Conservation (phyloP, 1,284 basidiomycete genomes). For the Meira nashicola region DNA sequence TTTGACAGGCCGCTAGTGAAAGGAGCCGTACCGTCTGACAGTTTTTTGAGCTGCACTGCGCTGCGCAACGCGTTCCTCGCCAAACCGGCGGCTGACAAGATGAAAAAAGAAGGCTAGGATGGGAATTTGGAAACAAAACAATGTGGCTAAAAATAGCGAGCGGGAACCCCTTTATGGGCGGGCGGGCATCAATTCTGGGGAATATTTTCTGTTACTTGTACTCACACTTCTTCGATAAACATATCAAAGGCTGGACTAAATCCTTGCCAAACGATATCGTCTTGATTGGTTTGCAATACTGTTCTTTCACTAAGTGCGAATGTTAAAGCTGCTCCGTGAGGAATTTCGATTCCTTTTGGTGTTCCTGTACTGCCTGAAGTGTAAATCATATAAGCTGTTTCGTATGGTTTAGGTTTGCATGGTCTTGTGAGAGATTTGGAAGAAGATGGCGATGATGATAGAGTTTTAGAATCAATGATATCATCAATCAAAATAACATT, state of each 20-base stretch:
- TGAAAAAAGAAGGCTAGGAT: too few species aligned
- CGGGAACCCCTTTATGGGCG: too few species aligned
- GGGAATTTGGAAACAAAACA: too few species aligned
- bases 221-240: slow-evolving; percentile 14
- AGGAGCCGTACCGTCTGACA: too few species aligned
- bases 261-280: slow-evolving; percentile 15
- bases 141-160: neutral
- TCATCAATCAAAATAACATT: neutral
- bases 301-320: slow-evolving; percentile 11
- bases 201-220: too few species aligned
- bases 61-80: too few species aligned
- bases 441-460: neutral
- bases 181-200: too few species aligned
- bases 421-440: slow-evolving; percentile 2
- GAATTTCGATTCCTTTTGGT: slow-evolving; percentile 16
- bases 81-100: too few species aligned
- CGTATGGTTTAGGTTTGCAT: neutral
- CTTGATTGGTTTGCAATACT: neutral
- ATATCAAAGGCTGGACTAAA: slow-evolving; percentile 16
- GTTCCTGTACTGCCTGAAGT: slow-evolving; percentile 14
- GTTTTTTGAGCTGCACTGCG: too few species aligned
- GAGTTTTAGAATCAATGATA: neutral
- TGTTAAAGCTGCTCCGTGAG: slow-evolving; percentile 10
- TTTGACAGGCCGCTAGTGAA: too few species aligned
- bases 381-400: slow-evolving; percentile 16